Evolutionary conservation across 352 stramenopile genomes (phyloP), one percentile per base, ranked within the genome.

Genomic region (Globisporangium camurandrum): DNA sequence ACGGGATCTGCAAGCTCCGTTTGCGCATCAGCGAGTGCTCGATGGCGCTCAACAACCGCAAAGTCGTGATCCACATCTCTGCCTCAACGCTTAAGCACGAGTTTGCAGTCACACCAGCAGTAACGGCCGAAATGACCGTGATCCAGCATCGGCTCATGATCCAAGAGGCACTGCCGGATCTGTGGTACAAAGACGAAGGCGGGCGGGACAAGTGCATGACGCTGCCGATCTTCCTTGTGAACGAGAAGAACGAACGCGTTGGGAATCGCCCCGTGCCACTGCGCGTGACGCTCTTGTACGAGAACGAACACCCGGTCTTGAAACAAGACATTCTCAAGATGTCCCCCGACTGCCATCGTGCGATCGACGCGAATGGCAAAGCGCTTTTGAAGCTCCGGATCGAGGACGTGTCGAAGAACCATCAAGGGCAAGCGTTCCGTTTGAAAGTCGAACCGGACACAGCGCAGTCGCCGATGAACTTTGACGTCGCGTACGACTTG

Each of bases 391-490:
- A 93, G 45, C 72, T 97, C 34, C 80, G 94, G 17, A 97, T 98
- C 22, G 88, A 98, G 56, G 94, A 98, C 61, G 91, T 98, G 28
- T 97, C 84, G 3, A 98, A 98, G 70, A 98, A 98, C 74, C 93
- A 98, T 59, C 95, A 98, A 62, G 89, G 88, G 33, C 90, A 98
- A 64, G 81, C 82, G 8, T 98, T 98, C 61, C 70, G 80, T 8
- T 66, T 98, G 24, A 85, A 97, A 53, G 80, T 98, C 10, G 84
- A 92, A 54, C 71, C 92, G 1, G 89, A 97, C 59, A 95, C 87
- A 17, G 67, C 84, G 10, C 80, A 96, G 56, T 88, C 75, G 14
- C 81, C 81, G 1, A 84, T 89, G 53, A 84, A 88, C 56, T 89
- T 90, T 59, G 86, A 97, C 51, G 84, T 98, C 28, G 88, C 86